These are phyloP conservation scores for Paxillus rubicundulus DNA, from an alignment of 768 basidiomycete species.

Conservation along the genomic window DNA sequence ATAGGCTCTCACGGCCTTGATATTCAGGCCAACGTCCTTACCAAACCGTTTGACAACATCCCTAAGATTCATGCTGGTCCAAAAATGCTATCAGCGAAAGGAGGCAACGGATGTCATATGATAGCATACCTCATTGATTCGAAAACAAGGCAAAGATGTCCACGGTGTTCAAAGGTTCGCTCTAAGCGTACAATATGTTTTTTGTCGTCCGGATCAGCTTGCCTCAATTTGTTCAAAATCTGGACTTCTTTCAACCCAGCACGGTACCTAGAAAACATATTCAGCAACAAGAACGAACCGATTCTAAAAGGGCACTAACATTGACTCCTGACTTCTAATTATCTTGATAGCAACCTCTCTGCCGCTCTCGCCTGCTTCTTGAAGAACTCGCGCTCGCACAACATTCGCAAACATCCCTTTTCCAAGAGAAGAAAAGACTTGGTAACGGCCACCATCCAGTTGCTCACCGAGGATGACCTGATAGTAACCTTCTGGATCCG, in stretches of 20 bases:
- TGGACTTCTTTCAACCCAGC: constrained; percentile 91
- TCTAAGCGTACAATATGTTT: constrained; percentile 94
- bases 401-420: constrained; percentile 99
- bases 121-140: constrained; percentile 79
- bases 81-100: constrained; percentile 10
- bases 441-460: constrained; percentile 87
- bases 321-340: constrained; percentile 91
- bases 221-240: constrained; percentile 81
- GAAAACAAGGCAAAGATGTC: constrained; percentile 94
- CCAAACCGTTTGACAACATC: constrained; percentile 98
- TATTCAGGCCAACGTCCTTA: constrained; percentile 95
- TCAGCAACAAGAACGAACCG: constrained; percentile 7
- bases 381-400: constrained; percentile 80
- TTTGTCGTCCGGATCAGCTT: constrained; percentile 94
- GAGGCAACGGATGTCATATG: constrained; percentile 3
- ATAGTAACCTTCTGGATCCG: constrained; percentile 96
- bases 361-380: constrained; percentile 54
- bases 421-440: constrained; percentile 92
- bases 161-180: constrained; percentile 94
- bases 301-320: constrained; percentile 53
- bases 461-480: constrained; percentile 91
- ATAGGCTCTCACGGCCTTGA: constrained; percentile 98
- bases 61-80: constrained; percentile 88
- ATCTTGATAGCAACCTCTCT: constrained; percentile 98
- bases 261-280: constrained; percentile 65